phyloP scores from a whole-genome alignment of 2,329 filamentous ascomycete species.

The Talaromyces sp. region DNA sequence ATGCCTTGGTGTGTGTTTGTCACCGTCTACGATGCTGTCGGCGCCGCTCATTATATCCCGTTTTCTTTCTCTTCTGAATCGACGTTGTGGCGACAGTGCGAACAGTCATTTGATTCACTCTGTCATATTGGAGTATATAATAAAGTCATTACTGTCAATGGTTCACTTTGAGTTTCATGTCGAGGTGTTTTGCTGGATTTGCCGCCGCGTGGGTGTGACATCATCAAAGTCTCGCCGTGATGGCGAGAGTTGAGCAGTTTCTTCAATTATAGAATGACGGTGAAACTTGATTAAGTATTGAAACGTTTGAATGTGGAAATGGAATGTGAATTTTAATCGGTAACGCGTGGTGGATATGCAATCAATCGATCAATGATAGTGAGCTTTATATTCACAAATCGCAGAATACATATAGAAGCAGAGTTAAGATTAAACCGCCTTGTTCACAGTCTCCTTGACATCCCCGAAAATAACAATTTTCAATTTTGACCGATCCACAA shows the following conservation, averaged over 20 bases:
- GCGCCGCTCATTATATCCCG: neutral
- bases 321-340: no score
- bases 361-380: no score
- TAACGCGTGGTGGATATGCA: no score
- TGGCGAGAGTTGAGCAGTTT: neutral
- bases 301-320: no score
- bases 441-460: conserved; percentile 21
- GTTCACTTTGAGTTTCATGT: neutral
- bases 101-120: neutral
- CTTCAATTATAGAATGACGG: no score
- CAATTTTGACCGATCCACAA: neutral
- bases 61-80: neutral
- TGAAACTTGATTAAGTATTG: no score
- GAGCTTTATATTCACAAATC: no score
- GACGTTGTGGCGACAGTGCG: neutral
- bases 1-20: neutral
- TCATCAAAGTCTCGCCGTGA: neutral
- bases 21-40: neutral
- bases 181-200: neutral
- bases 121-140: neutral
- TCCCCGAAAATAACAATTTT: conserved; percentile 44
- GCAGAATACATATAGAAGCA: no score
- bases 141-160: neutral
- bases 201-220: neutral
- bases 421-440: neutral